Percentiles rank a stretch among this genome's conserved stretches.
Evolutionary conservation across 805 yeast species (phyloP).

Genomic region (Wickerhamomyces bovis): DNA sequence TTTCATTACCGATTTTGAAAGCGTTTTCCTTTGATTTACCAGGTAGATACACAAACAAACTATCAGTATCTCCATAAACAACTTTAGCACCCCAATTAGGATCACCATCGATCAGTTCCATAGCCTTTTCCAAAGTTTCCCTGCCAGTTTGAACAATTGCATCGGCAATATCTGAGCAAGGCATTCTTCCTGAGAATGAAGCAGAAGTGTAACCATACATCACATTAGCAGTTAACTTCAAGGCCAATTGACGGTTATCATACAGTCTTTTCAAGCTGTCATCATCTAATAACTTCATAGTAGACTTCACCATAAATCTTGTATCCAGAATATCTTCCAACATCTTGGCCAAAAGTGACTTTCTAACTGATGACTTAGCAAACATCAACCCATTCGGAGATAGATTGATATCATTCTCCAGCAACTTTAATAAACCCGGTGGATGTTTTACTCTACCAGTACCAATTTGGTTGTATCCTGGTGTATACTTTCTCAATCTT

Average conservation of each 20-base stretch:
- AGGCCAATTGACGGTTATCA: slow-evolving; percentile 76
- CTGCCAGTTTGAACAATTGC: slow-evolving; percentile 89
- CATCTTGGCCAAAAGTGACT: slow-evolving; percentile 78
- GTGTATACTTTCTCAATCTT: slow-evolving; percentile 43
- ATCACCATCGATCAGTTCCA: slow-evolving; percentile 55
- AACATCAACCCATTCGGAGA: slow-evolving; percentile 89
- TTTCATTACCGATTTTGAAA: slow-evolving; percentile 62
- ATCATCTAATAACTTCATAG: slow-evolving; percentile 53
- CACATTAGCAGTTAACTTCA: slow-evolving; percentile 88
- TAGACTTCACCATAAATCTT: slow-evolving; percentile 69
- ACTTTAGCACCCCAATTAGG: slow-evolving; percentile 80
- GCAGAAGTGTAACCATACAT: slow-evolving; percentile 97
- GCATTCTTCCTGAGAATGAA: slow-evolving; percentile 94
- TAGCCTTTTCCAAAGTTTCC: slow-evolving; percentile 71
- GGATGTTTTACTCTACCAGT: slow-evolving; percentile 40
- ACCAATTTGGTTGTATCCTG: slow-evolving; percentile 47
- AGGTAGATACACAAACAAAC: slow-evolving; percentile 84
- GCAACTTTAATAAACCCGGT: slow-evolving; percentile 47
- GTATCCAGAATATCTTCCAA: slow-evolving; percentile 75
- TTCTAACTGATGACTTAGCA: slow-evolving; percentile 57
- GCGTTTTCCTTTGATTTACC: slow-evolving; percentile 77
- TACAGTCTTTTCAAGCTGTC: slow-evolving; percentile 46
- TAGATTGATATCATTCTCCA: slow-evolving; percentile 50
- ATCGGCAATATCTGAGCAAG: slow-evolving; percentile 92
- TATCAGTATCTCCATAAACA: slow-evolving; percentile 96